These are phyloP conservation scores for Yamadazyma aaseri DNA, from an alignment of 1,139 yeast genomes.

Conservation along the genomic window DNA sequence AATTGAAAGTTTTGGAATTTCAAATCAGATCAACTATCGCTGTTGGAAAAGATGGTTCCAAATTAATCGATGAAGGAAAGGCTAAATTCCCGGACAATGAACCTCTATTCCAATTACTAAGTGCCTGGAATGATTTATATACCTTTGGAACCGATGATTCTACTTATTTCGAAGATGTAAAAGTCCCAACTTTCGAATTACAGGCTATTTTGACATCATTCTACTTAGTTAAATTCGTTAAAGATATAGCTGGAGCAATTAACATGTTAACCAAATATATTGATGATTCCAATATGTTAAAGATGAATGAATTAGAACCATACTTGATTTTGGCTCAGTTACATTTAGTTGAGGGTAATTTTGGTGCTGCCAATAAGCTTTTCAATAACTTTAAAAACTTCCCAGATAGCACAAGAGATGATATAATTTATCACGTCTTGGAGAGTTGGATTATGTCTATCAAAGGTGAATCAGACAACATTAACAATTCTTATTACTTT, in stretches of 20 bases:
- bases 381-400: slow-evolving; percentile 41
- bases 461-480: slow-evolving; percentile 55
- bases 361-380: slow-evolving; percentile 34
- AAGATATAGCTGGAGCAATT: slow-evolving; percentile 43
- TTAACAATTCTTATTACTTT: slow-evolving; percentile 65
- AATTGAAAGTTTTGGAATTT: slow-evolving; percentile 40
- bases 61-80: slow-evolving; percentile 38
- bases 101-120: slow-evolving; percentile 36
- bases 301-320: slow-evolving; percentile 41
- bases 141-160: slow-evolving; percentile 42
- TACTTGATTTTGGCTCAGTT: slow-evolving; percentile 45
- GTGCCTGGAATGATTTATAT: slow-evolving; percentile 44
- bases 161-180: slow-evolving; percentile 40
- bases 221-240: slow-evolving; percentile 39
- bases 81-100: slow-evolving; percentile 37
- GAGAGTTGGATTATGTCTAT: slow-evolving; percentile 64
- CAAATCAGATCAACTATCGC: slow-evolving; percentile 46
- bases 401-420: slow-evolving; percentile 54
- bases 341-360: slow-evolving; percentile 39
- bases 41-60: slow-evolving; percentile 39
- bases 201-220: slow-evolving; percentile 45
- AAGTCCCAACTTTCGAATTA: slow-evolving; percentile 32
- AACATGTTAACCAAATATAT: slow-evolving; percentile 27
- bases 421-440: slow-evolving; percentile 62
- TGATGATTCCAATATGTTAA: slow-evolving; percentile 17